Base-by-base conservation (phyloP, 805 yeast genomes). In the Groenewaldozyma salmanticensis region DNA sequence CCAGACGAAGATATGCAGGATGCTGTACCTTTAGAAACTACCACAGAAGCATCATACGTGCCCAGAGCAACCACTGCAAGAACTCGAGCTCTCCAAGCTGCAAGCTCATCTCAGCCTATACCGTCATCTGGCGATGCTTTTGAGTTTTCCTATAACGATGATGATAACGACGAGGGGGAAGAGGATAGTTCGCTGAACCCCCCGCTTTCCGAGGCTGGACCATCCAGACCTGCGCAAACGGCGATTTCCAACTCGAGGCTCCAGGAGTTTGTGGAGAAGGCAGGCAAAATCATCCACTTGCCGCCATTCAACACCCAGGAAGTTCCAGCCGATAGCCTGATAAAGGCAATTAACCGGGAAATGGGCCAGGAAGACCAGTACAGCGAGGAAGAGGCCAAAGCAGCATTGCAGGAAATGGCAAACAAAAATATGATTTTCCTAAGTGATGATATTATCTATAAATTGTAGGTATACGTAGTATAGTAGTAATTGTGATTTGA, bases 231-330 rank as follows among this genome's bases (percentile, higher is more conserved):
- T 33, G 37, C 43, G 22, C 55, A 52, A 27, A 68, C 66, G 9
- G 59, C 59, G 6, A 66, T 78, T 16, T 74, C 82, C 3, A 67
- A 68, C 2, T 65, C 70, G 16, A 66, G 85, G 48, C 61, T 67
- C 39, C 64, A 61, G n/a, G 52, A 56, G 22, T 69, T 77, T 52
- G 67, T 70, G 17, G 64, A 67, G 44, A 57, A 67, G 9, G 64
- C 73, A 17, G 76, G 79, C 1, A 59, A 57, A 19, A 59, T 75
- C 33, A 62, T 72, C 52, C 67, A 67, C 42, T 61, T 70, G 3
- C 66, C 62, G 17, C 42, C 67, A 4, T 70, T 66, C 42, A 68
- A 66, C 17, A 71, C 67, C 21, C 74, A 69, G 27, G 66, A 65
- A 43, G 68, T 70, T 39, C 17, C 32, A 4, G 34, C 42, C 21